A percentile compares a stretch with the other conserved stretches of the same genome.
phyloP scores from a whole-genome alignment of 441 rosid species.

The Macaranga tanarius region DNA sequence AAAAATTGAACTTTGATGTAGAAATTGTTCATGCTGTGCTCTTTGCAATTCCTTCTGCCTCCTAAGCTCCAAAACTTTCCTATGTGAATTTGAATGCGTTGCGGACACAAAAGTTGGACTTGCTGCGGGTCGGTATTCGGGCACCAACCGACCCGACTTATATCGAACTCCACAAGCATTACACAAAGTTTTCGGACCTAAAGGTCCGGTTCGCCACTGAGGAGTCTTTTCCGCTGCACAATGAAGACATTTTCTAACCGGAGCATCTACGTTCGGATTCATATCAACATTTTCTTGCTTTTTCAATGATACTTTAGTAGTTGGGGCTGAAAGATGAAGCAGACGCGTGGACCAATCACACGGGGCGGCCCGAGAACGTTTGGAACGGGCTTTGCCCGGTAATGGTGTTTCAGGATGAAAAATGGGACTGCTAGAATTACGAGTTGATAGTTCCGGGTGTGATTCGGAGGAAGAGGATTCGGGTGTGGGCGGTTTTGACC shows the following conservation, averaged over 20 bases:
- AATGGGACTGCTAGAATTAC: slow-evolving; percentile 29
- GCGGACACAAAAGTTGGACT: slow-evolving; percentile 78
- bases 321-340: slow-evolving; percentile 38
- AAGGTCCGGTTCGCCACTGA: slow-evolving; percentile 92
- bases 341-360: slow-evolving; percentile 71
- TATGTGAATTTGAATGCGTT: slow-evolving; percentile 86
- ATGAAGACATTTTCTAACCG: slow-evolving; percentile 55
- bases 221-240: slow-evolving; percentile 89
- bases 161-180: slow-evolving; percentile 88
- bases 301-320: slow-evolving; percentile 24
- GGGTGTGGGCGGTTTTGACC: slow-evolving; percentile 47
- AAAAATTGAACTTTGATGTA: slow-evolving; percentile 49
- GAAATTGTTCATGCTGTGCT: slow-evolving; percentile 54
- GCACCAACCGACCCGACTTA: slow-evolving; percentile 82
- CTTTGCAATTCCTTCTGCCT: slow-evolving; percentile 67
- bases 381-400: slow-evolving; percentile 65
- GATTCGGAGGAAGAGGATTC: slow-evolving; percentile 43
- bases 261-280: slow-evolving; percentile 3
- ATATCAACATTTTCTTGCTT: slow-evolving; percentile 25
- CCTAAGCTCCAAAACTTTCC: slow-evolving; percentile 85
- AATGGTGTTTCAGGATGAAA: slow-evolving; percentile 46
- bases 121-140: slow-evolving; percentile 85
- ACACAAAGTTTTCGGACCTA: slow-evolving; percentile 87
- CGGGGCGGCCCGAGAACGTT: slow-evolving; percentile 57
- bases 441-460: slow-evolving; percentile 27